Conservation (phyloP, 257 asterid genomes). For the Anisodus acutangulus region DNA sequence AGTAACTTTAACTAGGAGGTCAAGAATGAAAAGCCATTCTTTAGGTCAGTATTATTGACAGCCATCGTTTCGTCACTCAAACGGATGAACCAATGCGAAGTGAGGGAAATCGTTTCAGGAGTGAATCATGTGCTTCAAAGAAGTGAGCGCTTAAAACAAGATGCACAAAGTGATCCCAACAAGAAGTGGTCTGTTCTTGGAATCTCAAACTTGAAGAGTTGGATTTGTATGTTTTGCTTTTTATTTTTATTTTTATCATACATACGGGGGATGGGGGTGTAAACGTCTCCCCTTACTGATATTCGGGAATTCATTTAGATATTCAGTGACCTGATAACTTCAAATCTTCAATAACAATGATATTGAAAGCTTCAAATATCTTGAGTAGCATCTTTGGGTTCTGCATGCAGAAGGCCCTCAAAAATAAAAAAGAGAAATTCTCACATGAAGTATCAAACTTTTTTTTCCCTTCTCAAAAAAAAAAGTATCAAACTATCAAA, state of each 20-base stretch:
- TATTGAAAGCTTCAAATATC: background rate
- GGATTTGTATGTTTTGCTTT: background rate
- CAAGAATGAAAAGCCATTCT: background rate
- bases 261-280: too few species aligned
- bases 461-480: too few species aligned
- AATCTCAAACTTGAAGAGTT: constrained; percentile 9
- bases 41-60: background rate
- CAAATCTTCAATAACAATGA: background rate
- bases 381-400: background rate
- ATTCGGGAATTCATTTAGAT: background rate
- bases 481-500: background rate
- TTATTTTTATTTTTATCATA: too few species aligned
- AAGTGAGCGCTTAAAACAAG: background rate
- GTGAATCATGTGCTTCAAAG: background rate
- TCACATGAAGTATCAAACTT: too few species aligned
- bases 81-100: background rate
- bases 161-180: background rate
- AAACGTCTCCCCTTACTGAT: background rate
- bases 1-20: background rate
- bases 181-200: background rate
- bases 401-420: background rate
- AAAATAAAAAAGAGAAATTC: background rate
- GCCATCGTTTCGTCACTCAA: background rate
- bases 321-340: too few species aligned
- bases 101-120: background rate